Base-by-base conservation (phyloP, 192 early-diverging fungal genomes). In the Backusella luteola region DNA sequence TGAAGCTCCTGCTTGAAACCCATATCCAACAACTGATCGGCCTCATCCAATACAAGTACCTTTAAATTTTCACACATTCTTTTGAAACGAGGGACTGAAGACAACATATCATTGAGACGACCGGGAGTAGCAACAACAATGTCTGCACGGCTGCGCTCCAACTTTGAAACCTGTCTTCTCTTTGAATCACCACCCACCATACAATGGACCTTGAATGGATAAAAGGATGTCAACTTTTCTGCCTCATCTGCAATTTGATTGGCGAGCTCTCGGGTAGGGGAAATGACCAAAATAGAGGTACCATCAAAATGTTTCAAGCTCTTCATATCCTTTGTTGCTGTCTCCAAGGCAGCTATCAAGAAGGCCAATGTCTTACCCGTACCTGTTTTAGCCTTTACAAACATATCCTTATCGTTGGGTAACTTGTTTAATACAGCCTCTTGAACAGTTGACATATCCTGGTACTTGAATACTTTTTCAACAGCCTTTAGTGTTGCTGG, bases 291-390 rank as follows among this genome's bases (percentile, higher is more conserved):
- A 69, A 92, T 89, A 21, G 89, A 87, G 15, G 94, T 89, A 15
- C 85, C 73, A 2, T 89, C 78, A 12, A 84, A 82, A 2, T 84
- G 78, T 35, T 84, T 83, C n/a, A 83, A 63, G 32, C 78, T 73
- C 66, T 81, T 75, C 74, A 78, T 66, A 19, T 82, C 79, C 71
- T 89, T 86, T 6, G 59, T 67, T 0, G 93, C 83, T 35, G 92
- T 88, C 71, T 98, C 92, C 23, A 98, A 74, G 1, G 96, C 95
- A 8, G 96, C 92, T 36, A 96, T 88, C 80, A 99, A 81, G 73
- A 99, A 99, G n/a, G 96, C 98, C 21, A 95, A 82, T 0, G 96
- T 99, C 83, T 99, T 99, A 53, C 98, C 98, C 0, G 97, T 98
- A 77, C 98, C 98, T 14, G 98, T 99, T 84, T 98, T 97, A 9